Evolutionary conservation across 257 asterid genomes (phyloP), one percentile per base, ranked within the genome.

Genomic region (Plantago elongata): DNA sequence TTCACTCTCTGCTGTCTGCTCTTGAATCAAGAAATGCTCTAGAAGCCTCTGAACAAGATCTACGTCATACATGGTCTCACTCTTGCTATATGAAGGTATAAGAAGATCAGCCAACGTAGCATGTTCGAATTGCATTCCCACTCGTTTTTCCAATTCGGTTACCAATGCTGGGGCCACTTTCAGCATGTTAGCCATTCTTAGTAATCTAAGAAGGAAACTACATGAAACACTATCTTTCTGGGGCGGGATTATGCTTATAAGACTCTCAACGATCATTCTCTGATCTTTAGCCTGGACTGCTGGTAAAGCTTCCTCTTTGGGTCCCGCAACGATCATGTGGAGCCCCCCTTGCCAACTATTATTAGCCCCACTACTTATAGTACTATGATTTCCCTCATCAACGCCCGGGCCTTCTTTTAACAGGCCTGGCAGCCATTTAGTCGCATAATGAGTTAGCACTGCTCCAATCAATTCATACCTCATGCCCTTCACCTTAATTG

Each of bases 51-150:
- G 98, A 9, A 88, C 95, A 1, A 91, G 85, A 70, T 91, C 97
- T 9, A 91, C 94, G 63, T 91, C 95, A 3, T 86, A 86, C 71
- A 74, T 50, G 0, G 97, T 84, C 60, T 86, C 97, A 29, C 55
- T 75, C 63, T 81, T 86, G 76, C 51, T 74, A 69, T 84, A 91
- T 30, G 82, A 74, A 9, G 95, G 97, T 15, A 91, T 84, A 30
- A 86, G 81, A 1, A 91, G 90, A 69, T 91, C 98, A 9, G 79
- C 72, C 74, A 88, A 62, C 1, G 85, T 69, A 0, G 98, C 98
- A 71, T 91, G 95, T 49, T 91, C 98, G 37, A 91, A 78, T 60
- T 88, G 97, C 98, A 91, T 91, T 57, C 98, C 98, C 0, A 88
- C 97, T 14, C 94, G 78, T 63, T 91, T 91, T 60, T 91, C 98